These are phyloP conservation scores for Trichocomaceae sp. DNA, from an alignment of 2,329 filamentous ascomycete species.

Conservation along the genomic window DNA sequence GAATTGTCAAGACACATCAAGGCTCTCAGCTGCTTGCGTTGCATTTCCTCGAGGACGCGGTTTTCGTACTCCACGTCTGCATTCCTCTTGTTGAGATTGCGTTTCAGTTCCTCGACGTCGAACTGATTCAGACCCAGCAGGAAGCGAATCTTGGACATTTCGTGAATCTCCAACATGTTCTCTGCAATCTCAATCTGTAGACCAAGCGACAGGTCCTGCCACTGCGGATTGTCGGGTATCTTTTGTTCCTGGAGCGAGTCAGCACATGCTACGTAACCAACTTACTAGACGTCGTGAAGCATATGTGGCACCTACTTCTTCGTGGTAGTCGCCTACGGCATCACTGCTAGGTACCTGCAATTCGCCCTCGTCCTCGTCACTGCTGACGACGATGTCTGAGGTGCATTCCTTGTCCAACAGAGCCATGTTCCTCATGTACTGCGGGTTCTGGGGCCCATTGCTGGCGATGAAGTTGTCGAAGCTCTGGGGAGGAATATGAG, in stretches of 20 bases:
- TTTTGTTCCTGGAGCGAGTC: not conserved
- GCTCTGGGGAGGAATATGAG: slow-evolving; percentile 12
- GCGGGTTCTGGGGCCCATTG: slow-evolving; percentile 23
- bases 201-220: slow-evolving; percentile 27
- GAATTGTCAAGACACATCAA: slow-evolving; percentile 31
- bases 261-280: too few relatives aligned
- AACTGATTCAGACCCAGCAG: slow-evolving; percentile 22
- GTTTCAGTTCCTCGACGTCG: slow-evolving; percentile 19
- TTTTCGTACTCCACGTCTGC: slow-evolving; percentile 27
- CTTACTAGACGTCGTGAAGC: too few relatives aligned
- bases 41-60: slow-evolving; percentile 26
- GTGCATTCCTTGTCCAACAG: slow-evolving; percentile 13
- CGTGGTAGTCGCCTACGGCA: not conserved
- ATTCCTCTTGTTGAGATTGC: slow-evolving; percentile 18
- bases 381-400: slow-evolving; percentile 1
- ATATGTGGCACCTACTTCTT: not conserved
- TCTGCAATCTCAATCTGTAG: slow-evolving; percentile 32
- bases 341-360: not conserved
- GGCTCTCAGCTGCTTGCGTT: slow-evolving; percentile 25
- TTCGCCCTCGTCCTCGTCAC: slow-evolving; percentile 3
- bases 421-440: slow-evolving; percentile 26
- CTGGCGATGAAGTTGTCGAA: slow-evolving; percentile 22
- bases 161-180: slow-evolving; percentile 23
- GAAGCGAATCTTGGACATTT: slow-evolving; percentile 18
- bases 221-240: slow-evolving; percentile 19